Evolutionary conservation across 2,329 filamentous ascomycete species (phyloP), one percentile per base, ranked within the genome.

Genomic region (Hypoxylon rubiginosum): DNA sequence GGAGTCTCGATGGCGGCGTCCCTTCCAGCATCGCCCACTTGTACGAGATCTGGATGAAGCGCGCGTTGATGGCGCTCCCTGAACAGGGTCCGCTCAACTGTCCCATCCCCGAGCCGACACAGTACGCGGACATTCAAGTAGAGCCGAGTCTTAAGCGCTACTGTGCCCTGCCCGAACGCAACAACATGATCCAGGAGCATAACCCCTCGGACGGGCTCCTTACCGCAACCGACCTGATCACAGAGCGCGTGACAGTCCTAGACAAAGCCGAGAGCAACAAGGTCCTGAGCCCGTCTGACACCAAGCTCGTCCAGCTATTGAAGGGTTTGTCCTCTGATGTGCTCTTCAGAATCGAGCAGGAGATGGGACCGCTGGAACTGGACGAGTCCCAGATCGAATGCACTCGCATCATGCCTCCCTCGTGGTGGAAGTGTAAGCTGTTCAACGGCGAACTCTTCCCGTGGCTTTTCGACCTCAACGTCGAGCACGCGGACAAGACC

Each of bases 11-110:
- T n/a, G 61, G 58, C 24, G 70, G 70, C 1, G 39, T 30, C 3
- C 70, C 73, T 1, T 62, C 66, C 3, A 70, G 49, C 50, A 58
- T 74, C n/a, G 45, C 60, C 2, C 71, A 73, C 6, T 46, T 74
- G 3, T 74, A 72, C 41, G 70, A 73, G 45, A 72, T 73, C 19
- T 74, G 73, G 73, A 53, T 58, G 50, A 66, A 72, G 53, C 72
- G 72, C 9, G 69, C 71, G 10, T 45, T 69, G 32, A 64, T 66
- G 52, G 56, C 56, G 5, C 9, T 28, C 6, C 45, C 36, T 3
- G 9, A 28, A 15, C 15, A 4, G 4, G 55, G 66, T 13, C 24
- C 53, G 19, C n/a, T 61, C 1, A 7, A 7, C 0, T 4, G 0
- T 0, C 68, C 69, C 1, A 71, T 73, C 28, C 28, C 53, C 3